phyloP scores from a whole-genome alignment of 306 rosid species.

The Malus sieversii region DNA sequence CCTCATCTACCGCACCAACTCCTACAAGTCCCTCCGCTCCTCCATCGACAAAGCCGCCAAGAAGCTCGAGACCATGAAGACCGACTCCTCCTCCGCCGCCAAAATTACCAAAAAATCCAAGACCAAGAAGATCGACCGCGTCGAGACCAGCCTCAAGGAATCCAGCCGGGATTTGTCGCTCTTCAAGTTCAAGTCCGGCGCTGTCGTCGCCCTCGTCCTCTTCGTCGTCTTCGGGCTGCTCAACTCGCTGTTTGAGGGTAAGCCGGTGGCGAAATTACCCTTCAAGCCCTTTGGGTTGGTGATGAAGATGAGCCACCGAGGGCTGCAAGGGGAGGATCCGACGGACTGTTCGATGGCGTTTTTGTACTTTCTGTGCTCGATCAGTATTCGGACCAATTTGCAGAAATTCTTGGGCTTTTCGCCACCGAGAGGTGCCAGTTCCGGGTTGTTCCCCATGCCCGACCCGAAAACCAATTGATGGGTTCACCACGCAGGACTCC shows the following conservation, averaged over 20 bases:
- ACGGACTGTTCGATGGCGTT: conserved; percentile 98
- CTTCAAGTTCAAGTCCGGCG: conserved; percentile 96
- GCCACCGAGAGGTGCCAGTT: conserved; percentile 82
- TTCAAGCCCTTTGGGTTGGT: conserved; percentile 72
- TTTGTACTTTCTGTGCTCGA: conserved; percentile 86
- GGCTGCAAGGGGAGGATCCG: conserved; percentile 74
- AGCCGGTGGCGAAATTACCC: conserved; percentile 80
- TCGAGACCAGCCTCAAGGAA: conserved; percentile 92
- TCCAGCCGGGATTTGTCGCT: conserved; percentile 89
- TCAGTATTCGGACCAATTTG: conserved; percentile 86
- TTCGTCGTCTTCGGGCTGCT: conserved; percentile 88
- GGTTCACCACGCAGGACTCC: neutral
- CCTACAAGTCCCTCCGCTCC: conserved; percentile 92
- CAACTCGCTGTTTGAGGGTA: conserved; percentile 89
- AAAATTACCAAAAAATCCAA: conserved; percentile 70
- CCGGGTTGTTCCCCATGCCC: conserved; percentile 93
- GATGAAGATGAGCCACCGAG: conserved; percentile 97
- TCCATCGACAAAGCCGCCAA: conserved; percentile 94
- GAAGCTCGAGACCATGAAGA: conserved; percentile 97
- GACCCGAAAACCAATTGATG: conserved; percentile 83
- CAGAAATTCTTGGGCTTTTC: conserved; percentile 94
- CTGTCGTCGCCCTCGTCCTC: conserved; percentile 94
- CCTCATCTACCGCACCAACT: conserved; percentile 87
- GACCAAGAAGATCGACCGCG: conserved; percentile 95
- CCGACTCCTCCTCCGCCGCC: conserved; percentile 46